Evolutionary conservation across 257 asterid genomes (phyloP), one percentile per base, ranked within the genome.

Genomic region (Nicotiana tomentosiformis): DNA sequence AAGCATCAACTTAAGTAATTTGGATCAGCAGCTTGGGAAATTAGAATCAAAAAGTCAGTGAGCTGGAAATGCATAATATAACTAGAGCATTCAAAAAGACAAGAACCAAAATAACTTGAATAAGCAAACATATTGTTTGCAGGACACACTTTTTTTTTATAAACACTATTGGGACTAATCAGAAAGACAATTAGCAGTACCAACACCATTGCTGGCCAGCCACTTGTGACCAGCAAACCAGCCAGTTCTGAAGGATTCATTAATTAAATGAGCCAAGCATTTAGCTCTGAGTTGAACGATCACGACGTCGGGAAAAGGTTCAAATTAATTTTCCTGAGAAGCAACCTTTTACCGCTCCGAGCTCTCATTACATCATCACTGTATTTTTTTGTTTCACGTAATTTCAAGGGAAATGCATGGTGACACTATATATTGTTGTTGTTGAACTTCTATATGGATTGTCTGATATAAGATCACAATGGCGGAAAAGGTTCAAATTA

Each of bases 1-100:
- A 57, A 49, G 80, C 65, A 29, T 9, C 26, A 9, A 49, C 79
- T 1, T 74, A 15, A 20, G 14, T 74, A 1, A 74, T 49, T 46
- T 23, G 39, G 15, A 10, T 74, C 20, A 16, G 61, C 39, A 46
- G 39, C 51, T n/a, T 18, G 29, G 56, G 17, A 20, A 72, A 46
- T 72, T 33, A 46, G 78, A 72, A 72, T 72, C 26, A 72, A 70
- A 70, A 70, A 43, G 78, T 43, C 78, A 37, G 77, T 37, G 10
- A 11, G 33, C 46, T 70, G 58, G 33, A 69, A 70, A n/a, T 43
- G 78, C 20, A 20, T 72, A 60, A 72, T 43, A 72, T 72, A 46
- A 72, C 53, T 43, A 43, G 30, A 70, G 78, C 37, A 20, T 46
- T 70, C 12, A 8, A 70, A 70, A 46, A 72, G 60, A 72, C 7